Conservation (phyloP, 2,329 filamentous ascomycete genomes). For the Trichophaea hybrida region DNA sequence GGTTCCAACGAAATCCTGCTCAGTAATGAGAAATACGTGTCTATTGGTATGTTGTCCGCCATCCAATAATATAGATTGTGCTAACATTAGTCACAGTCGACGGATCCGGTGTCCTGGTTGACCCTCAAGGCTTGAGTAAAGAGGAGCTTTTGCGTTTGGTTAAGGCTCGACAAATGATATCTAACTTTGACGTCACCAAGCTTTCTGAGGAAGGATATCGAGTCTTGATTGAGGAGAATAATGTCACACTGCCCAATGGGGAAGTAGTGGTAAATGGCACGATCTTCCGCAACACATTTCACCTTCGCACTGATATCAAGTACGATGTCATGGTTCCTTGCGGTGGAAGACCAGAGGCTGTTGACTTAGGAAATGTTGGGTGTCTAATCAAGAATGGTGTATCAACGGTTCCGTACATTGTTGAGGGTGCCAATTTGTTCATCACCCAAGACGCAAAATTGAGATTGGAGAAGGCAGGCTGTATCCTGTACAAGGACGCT, state of each 20-base stretch:
- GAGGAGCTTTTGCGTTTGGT: slow-evolving; percentile 73
- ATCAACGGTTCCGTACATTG: slow-evolving; percentile 76
- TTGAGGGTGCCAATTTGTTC: slow-evolving; percentile 96
- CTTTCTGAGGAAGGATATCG: slow-evolving; percentile 80
- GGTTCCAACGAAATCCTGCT: slow-evolving; percentile 96
- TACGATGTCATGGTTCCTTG: slow-evolving; percentile 92
- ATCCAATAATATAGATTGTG: background rate
- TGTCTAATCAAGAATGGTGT: slow-evolving; percentile 86
- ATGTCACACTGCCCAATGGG: slow-evolving; percentile 72
- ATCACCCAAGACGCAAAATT: slow-evolving; percentile 97
- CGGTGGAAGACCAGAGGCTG: slow-evolving; percentile 89
- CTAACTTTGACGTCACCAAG: slow-evolving; percentile 69
- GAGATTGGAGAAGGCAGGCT: slow-evolving; percentile 85
- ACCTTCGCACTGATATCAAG: slow-evolving; percentile 60
- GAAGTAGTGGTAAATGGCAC: slow-evolving; percentile 85
- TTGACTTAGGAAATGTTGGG: slow-evolving; percentile 75
- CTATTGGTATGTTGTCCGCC: slow-evolving; percentile 38
- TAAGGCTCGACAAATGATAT: slow-evolving; percentile 77
- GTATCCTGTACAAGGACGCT: slow-evolving; percentile 91
- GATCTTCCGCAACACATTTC: slow-evolving; percentile 93
- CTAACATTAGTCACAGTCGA: slow-evolving; percentile 45
- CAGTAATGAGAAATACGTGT: slow-evolving; percentile 86
- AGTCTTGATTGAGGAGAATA: slow-evolving; percentile 79
- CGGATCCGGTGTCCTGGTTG: slow-evolving; percentile 83
- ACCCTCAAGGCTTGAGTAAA: slow-evolving; percentile 76